phyloP scores from a whole-genome alignment of 2,329 filamentous ascomycete genomes.

The Venturia pyrina region DNA sequence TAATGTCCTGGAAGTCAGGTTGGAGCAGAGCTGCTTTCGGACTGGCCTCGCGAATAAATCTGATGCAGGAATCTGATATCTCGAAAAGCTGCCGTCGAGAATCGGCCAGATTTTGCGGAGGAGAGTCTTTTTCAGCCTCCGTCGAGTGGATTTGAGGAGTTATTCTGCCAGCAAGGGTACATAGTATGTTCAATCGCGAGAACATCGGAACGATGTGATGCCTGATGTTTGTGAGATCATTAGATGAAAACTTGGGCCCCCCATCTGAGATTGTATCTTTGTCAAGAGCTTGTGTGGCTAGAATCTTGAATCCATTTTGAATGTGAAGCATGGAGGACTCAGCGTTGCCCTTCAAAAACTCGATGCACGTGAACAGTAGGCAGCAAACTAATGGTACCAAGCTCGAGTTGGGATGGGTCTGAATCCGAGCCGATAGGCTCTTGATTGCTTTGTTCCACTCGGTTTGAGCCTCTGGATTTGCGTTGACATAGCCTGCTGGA shows the following conservation, averaged over 20 bases:
- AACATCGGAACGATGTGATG: slow-evolving; percentile 2
- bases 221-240: neutral
- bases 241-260: neutral
- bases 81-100: neutral
- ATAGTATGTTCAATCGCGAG: neutral
- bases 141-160: neutral
- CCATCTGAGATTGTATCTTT: neutral
- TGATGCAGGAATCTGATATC: neutral
- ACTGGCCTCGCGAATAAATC: neutral
- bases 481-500: neutral
- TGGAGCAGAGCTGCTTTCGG: neutral
- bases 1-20: neutral
- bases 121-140: neutral
- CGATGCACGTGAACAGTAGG: slow-evolving; percentile 7
- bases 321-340: slow-evolving; percentile 5
- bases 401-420: slow-evolving; percentile 1
- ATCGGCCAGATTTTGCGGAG: neutral
- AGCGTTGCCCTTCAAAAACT: neutral
- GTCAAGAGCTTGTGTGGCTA: neutral
- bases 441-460: neutral
- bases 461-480: neutral
- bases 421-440: neutral
- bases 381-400: slow-evolving; percentile 7
- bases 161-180: neutral
- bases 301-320: slow-evolving; percentile 6